Conservation (phyloP, 108 stramenopile genomes). For the Pseudonitzschia delicatissima region DNA sequence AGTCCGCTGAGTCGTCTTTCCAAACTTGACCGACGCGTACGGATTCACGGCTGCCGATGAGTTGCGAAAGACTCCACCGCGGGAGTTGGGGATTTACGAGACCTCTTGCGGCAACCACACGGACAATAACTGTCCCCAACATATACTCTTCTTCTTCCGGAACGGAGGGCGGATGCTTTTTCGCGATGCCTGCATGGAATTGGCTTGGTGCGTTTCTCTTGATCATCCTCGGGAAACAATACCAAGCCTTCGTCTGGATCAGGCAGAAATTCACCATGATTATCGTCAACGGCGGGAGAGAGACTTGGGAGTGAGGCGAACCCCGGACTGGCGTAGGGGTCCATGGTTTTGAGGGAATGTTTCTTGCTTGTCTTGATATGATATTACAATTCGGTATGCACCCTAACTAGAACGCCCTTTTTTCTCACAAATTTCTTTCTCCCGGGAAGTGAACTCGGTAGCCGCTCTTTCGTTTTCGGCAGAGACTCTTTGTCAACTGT, state of each 20-base stretch:
- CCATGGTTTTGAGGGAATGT: background rate
- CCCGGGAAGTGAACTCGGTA: too few relatives aligned
- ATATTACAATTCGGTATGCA: too few relatives aligned
- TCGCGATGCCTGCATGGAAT: conserved; percentile 8
- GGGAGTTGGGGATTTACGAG: conserved; percentile 37
- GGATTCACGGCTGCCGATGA: conserved; percentile 30
- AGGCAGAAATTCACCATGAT: background rate
- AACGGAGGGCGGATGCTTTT: background rate
- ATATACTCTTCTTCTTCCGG: conserved; percentile 50
- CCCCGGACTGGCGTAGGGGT: background rate
- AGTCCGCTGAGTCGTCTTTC: conserved; percentile 55
- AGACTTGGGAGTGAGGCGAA: background rate
- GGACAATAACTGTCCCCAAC: conserved; percentile 75
- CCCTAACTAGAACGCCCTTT: too few relatives aligned
- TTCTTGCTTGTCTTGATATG: background rate
- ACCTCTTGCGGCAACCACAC: conserved; percentile 76
- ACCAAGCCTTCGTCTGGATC: conserved; percentile 29
- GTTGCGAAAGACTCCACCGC: conserved; percentile 16
- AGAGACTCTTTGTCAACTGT: too few relatives aligned
- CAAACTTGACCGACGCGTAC: conserved; percentile 65
- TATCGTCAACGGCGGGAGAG: background rate
- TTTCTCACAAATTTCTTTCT: too few relatives aligned
- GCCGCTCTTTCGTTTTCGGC: too few relatives aligned
- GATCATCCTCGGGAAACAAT: conserved; percentile 12
- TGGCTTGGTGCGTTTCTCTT: conserved; percentile 15